phyloP scores from a whole-genome alignment of 2,329 filamentous ascomycete genomes.

The Fusarium keratoplasticum region DNA sequence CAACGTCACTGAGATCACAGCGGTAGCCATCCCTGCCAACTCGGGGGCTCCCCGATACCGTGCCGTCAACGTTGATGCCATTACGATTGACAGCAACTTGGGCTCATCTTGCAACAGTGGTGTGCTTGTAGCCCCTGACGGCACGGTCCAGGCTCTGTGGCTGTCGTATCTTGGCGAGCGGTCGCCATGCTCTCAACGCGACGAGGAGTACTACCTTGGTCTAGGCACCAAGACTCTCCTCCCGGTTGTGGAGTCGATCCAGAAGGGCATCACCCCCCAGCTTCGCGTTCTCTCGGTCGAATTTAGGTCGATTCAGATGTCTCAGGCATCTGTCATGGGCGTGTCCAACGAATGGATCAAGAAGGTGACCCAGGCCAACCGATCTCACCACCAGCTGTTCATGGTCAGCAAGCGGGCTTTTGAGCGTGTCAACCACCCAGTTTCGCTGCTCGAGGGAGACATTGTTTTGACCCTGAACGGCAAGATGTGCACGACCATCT shows the following conservation, averaged over 20 bases:
- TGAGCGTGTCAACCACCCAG: conserved; percentile 62
- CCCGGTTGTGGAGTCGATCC: conserved; percentile 89
- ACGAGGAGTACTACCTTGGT: conserved; percentile 96
- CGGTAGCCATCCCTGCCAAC: conserved; percentile 95
- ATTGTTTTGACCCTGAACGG: conserved; percentile 91
- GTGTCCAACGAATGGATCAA: conserved; percentile 96
- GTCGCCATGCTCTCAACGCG: conserved; percentile 79
- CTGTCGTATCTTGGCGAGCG: conserved; percentile 96
- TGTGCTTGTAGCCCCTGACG: conserved; percentile 89
- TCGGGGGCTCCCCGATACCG: conserved; percentile 91
- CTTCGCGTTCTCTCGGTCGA: conserved; percentile 94
- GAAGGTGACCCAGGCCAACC: conserved; percentile 88
- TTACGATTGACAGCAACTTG: conserved; percentile 94
- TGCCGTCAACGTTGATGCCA: conserved; percentile 94
- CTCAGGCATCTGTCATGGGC: conserved; percentile 96
- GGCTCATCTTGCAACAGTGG: conserved; percentile 94
- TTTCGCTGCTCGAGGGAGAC: conserved; percentile 85
- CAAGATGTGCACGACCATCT: conserved; percentile 91
- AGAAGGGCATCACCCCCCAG: conserved; percentile 80
- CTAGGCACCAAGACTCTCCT: conserved; percentile 89
- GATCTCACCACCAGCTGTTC: conserved; percentile 94
- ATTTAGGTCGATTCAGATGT: conserved; percentile 95
- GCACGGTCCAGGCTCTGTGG: conserved; percentile 95
- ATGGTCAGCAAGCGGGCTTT: conserved; percentile 94
- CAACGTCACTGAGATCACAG: conserved; percentile 95